Base-by-base conservation (phyloP, 2,329 filamentous ascomycete species). In the Clarireedia hainanense region DNA sequence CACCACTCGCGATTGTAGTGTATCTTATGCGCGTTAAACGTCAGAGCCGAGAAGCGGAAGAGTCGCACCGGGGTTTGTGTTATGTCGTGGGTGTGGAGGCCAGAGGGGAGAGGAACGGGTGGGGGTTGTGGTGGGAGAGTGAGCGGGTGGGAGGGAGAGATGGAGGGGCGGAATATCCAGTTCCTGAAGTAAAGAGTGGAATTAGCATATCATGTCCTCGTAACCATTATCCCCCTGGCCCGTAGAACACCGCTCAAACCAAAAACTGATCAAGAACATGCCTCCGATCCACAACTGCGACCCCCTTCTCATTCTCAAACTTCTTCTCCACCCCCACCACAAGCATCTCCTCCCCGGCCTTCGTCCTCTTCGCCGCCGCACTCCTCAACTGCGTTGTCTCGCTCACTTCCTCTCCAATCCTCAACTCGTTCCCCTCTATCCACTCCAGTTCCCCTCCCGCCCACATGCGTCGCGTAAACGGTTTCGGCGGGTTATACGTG, bases 21-120 rank as follows among this genome's bases (percentile, higher is more conserved):
- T 54, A 95, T 95, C 61, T 83, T 84, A 70, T 95, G 91, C 0
- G 83, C 88, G 67, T 95, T 95, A 74, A 91, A 91, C 0, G 89
- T 95, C 42, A 95, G 73, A 0, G 89, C 89, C 0, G 86, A 91
- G 74, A 91, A 95, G 17, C 88, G 82, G 71, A 94, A 95, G 1
- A 95, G 46, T 39, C 63, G 27, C 57, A 64, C 57, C 34, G 63
- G 61, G 20, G 64, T 42, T 63, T 71, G 50, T 66, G 63, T 57
- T 45, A 65, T 64, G 37, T 65, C 64, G 77, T 1, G 72, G 0
- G 48, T 57, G 42, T 65, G 42, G 15, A 40, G 57, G 20, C 58
- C 63, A n/a, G 63, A 58, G 5, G 65, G 17, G 5, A 43, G 23
- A 14, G 36, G 24, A n/a, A 52, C 12, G 57, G 50, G 2, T 60